A percentile compares a stretch with the other conserved stretches of the same genome.
Conservation (phyloP, 805 yeast genomes). For the Metschnikowia baotianmanensis region DNA sequence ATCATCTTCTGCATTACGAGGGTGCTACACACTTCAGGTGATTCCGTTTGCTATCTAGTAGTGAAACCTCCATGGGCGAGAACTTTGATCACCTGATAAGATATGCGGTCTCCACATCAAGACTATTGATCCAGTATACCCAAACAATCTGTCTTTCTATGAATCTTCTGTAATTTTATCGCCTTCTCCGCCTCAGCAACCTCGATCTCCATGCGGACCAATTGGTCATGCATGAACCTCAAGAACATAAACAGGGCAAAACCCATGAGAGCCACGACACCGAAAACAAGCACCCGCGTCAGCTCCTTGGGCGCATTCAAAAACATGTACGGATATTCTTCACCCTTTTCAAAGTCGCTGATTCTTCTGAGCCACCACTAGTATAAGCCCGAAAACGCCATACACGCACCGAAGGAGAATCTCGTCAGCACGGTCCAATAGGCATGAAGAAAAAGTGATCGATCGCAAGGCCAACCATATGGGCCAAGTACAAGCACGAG, state of each 20-base stretch:
- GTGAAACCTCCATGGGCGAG: too few species aligned
- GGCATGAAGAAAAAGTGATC: constrained; percentile 58
- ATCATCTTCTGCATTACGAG: too few species aligned
- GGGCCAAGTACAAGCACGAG: constrained; percentile 58
- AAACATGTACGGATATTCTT: constrained; percentile 66
- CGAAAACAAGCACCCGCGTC: constrained; percentile 48
- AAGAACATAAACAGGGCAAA: constrained; percentile 32
- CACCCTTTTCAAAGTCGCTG: constrained; percentile 46
- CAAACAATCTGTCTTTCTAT: background rate
- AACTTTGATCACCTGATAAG: too few species aligned
- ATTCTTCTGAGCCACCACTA: constrained; percentile 51
- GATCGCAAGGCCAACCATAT: constrained; percentile 47
- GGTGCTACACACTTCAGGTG: too few species aligned
- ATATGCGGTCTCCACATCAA: too few species aligned
- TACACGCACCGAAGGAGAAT: constrained; percentile 40
- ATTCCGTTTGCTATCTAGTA: too few species aligned
- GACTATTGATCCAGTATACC: too few species aligned
- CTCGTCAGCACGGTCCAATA: constrained; percentile 33
- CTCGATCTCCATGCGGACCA: constrained; percentile 3
- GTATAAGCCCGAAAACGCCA: constrained; percentile 44
- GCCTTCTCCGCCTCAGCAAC: background rate
- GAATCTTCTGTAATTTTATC: background rate
- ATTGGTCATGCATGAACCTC: constrained; percentile 25
- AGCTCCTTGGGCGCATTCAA: constrained; percentile 49
- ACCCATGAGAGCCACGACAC: constrained; percentile 36